Evolutionary conservation across 805 yeast species (phyloP), one percentile per base, ranked within the genome.

Genomic region (Teunomyces pallodes): DNA sequence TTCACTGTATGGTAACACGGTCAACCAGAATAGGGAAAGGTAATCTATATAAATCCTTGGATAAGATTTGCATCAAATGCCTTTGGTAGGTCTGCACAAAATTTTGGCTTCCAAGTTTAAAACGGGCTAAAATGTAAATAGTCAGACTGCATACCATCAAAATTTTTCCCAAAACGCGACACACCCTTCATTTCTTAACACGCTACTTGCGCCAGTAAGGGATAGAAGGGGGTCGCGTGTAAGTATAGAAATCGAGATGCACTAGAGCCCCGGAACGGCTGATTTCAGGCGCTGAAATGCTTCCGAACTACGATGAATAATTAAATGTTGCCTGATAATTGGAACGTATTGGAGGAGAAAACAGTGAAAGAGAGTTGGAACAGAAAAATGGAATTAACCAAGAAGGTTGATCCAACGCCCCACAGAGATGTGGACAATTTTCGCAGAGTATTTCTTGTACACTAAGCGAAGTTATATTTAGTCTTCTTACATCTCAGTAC

Each of bases 81-180:
- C 9, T 36, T 17, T 36, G n/a, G 16, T 16, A 32, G 9, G 20
- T 4, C 27, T 17, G n/a, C 10, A 12, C 39, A 36, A 36, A 36
- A 36, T 9, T 20, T 16, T 10, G 8, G 41, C 14, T 24, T 14
- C n/a, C 27, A 6, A 26, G 9, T 12, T 28, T n/a, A 20, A 26
- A 38, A n/a, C 12, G 17, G 30, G 41, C 9, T 9, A 26, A 38
- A 38, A 29, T 38, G 41, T 38, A 38, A 38, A 38, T 26, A 38
- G 2, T 10, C 12, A 10, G n/a, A 16, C 41, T 38, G 41, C 41
- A 38, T 28, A 8, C 10, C 7, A 20, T 0, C 12, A 12, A 32
- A 12, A 9, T 8, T n/a, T 36, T 36, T 24, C 30, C 41, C 27
- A 38, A 38, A 38, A 38, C 41, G 41, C 41, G 41, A n/a, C 13